Base-by-base conservation (phyloP, 2,329 filamentous ascomycete genomes). In the Sarocladium kiliense region DNA sequence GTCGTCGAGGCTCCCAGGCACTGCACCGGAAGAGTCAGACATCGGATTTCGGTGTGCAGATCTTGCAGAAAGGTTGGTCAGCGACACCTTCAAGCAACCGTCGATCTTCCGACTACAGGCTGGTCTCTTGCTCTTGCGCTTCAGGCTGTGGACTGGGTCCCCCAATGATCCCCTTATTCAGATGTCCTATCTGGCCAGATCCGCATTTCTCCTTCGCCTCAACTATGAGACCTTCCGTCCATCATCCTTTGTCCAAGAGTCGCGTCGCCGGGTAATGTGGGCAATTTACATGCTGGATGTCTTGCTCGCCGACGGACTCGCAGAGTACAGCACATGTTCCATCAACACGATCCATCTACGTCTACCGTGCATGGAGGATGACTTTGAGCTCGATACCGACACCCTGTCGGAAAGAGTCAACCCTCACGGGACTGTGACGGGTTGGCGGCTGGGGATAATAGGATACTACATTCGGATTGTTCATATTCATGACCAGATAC, bases 271-370 rank as follows among this genome's bases (percentile, higher is more conserved):
- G 19, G 23, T 55, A 14, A 49, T 55, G 54, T 55, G 54, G 54
- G 54, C 39, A 5, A 55, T 55, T 23, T 55, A 47, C 23, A 45
- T 55, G 41, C 27, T 55, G 6, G 54, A 55, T 19, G 54, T 55
- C 6, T 21, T 23, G 10, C 41, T 55, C 26, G 54, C 54, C 12
- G 54, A 55, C 39, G 54, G 54, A 1, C 54, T 34, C 9, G 3
- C 12, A 10, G 54, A 55, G 23, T 55, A 21, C 42, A 47, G 39
- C 16, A 23, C 39, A 23, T 49, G 39, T 19, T 34, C 54, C 2
- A 47, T 47, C 42, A 49, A 21, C 18, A 30, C 39, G 10, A 47
- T 55, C 6, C 39, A 55, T 55, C 39, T 55, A 3, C 54, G 54
- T 18, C 54, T 55, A 9, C 54, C 54, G 11, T 47, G 54, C 30